Base-by-base conservation (phyloP, 352 stramenopile genomes). In the Globisporangium recalcitrans region DNA sequence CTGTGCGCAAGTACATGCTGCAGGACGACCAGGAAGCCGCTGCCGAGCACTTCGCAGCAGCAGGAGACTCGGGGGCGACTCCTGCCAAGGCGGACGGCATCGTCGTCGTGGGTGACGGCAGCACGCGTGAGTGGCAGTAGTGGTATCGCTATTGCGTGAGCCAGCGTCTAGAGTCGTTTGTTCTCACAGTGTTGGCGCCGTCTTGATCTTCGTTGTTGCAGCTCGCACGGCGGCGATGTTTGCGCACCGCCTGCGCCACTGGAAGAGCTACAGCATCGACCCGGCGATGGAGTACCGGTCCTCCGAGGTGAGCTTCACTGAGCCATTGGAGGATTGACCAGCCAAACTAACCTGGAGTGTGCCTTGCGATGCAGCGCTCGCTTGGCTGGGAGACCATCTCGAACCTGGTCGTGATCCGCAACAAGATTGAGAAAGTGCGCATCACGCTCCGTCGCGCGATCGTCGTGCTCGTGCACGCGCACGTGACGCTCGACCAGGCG, bases 381-480 rank as follows among this genome's bases (percentile, higher is more conserved):
- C 62, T 74, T 1, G 58, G 71, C 4, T 93, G 85, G 85, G 42
- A 64, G 7, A 51, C 65, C 4, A 76, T 93, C 31, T 60, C 65
- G 7, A 93, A 93, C 62, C 68, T 93, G 22, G 77, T 91, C 9
- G 75, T 88, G 52, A 74, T 93, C 38, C 73, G 80, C 65, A 90
- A 91, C 67, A 93, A 93, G 63, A 91, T 93, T 48, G 82, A 93
- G 51, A 87, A 91, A 31, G 80, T 93, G 19, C 80, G 79, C 29
- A 90, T 91, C 62, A 61, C 65, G 1, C 54, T 93, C 46, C 68
- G 71, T 0, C 66, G 77, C 19, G 85, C 74, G 1, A 78, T 93
- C 47, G 61, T 91, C 34, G 79, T 91, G 40, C 69, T 93, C 0
- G 80, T 93, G n/a, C 85, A 91, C 47, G 82, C 85, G 0, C 85